phyloP scores from a whole-genome alignment of 2,329 filamentous ascomycete species.

The Plenodomus tracheiphilus region DNA sequence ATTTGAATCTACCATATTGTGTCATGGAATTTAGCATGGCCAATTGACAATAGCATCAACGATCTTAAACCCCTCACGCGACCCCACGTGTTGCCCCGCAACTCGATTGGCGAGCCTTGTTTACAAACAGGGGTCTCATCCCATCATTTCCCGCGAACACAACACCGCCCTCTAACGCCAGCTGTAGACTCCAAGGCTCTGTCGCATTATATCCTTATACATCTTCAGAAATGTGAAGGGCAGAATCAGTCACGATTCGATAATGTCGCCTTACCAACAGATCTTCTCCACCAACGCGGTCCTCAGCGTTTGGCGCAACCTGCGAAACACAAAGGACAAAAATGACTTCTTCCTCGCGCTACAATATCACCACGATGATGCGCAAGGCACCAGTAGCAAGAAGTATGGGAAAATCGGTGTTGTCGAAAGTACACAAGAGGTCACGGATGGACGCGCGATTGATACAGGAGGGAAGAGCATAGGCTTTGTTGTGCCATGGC shows the following conservation, averaged over 20 bases:
- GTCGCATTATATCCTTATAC: not conserved
- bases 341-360: constrained; percentile 40
- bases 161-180: constrained; percentile 3
- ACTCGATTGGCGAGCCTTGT: constrained; percentile 6
- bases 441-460: constrained; percentile 21
- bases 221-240: constrained; percentile 19
- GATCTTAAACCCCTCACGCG: constrained; percentile 11
- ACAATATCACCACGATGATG: constrained; percentile 37
- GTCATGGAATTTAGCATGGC: not conserved
- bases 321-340: constrained; percentile 34
- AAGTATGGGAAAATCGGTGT: constrained; percentile 19
- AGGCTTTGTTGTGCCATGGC: constrained; percentile 42
- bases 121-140: constrained; percentile 8
- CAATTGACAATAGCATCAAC: not conserved
- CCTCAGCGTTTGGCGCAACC: constrained; percentile 40
- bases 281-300: constrained; percentile 39
- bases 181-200: not conserved
- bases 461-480: constrained; percentile 34
- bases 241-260: constrained; percentile 5
- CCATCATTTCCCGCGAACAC: constrained; percentile 8
- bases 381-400: constrained; percentile 17
- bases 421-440: constrained; percentile 22
- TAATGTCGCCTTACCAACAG: constrained; percentile 38
- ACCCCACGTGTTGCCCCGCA: constrained; percentile 13
- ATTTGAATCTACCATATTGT: not conserved